Evolutionary conservation across 768 basidiomycete genomes (phyloP).

Genomic region (Cystofilobasidium ferigula): DNA sequence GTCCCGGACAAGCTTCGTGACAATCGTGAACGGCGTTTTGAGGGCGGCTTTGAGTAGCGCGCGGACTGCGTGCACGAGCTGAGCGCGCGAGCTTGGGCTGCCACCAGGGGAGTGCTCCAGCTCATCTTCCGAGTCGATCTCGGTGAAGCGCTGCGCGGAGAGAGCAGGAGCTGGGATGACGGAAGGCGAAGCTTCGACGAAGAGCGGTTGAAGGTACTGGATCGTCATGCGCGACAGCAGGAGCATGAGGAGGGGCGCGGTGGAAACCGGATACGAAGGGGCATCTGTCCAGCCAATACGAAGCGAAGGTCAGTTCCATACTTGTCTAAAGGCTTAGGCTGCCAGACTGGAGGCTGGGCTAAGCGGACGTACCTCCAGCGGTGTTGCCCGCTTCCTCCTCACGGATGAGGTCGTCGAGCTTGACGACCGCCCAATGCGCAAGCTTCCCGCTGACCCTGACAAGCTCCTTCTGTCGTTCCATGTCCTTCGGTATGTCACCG

Average conservation of each 20-base stretch:
- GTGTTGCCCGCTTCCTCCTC: background rate
- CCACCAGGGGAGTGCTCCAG: background rate
- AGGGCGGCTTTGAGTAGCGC: slow-evolving; percentile 5
- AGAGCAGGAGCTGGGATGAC: background rate
- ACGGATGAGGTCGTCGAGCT: slow-evolving; percentile 5
- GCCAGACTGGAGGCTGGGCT: background rate
- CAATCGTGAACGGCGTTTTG: slow-evolving; percentile 8
- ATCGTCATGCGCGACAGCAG: slow-evolving; percentile 19
- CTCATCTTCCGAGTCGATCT: background rate
- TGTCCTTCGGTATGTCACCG: too few relatives aligned
- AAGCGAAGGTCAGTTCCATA: background rate
- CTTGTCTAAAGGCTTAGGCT: background rate
- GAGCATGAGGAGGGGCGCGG: slow-evolving; percentile 14
- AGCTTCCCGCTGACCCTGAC: slow-evolving; percentile 4
- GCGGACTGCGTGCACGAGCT: background rate
- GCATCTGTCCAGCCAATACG: slow-evolving; percentile 1
- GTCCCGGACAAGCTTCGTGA: slow-evolving; percentile 21
- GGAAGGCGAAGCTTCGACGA: background rate
- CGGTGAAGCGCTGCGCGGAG: slow-evolving; percentile 12
- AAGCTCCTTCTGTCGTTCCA: background rate
- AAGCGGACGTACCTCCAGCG: slow-evolving; percentile 2
- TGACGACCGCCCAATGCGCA: slow-evolving; percentile 4
- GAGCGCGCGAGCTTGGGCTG: background rate
- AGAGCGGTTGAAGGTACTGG: slow-evolving; percentile 16
- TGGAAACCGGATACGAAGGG: slow-evolving; percentile 12